Evolutionary conservation across 306 rosid species (phyloP), one percentile per base, ranked within the genome.

Genomic region (Dalbergia cultrata): DNA sequence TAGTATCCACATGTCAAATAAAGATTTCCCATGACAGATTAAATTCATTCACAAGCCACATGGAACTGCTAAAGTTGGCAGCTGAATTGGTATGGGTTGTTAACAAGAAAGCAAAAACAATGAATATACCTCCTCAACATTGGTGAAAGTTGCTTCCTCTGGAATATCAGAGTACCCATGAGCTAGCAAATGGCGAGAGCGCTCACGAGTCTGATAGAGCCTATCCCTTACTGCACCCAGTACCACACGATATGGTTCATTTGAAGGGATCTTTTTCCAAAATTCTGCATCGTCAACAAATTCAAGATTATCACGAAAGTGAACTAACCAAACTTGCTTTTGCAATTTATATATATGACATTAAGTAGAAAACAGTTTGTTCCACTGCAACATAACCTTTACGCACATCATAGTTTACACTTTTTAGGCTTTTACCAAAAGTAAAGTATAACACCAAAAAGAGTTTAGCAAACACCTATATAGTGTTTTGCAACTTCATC

Each of bases 401-500:
- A 5, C 47, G 9, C 39, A 61, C n/a, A 43, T 26, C 31, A 26
- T 26, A 26, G 31, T 39, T 39, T 49, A 77, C 43, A 70, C 37
- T 33, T 35, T 31, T 52, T 59, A 62, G 13, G 39, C 31, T 66
- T 67, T n/a, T 9, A n/a, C 65, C 8, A 57, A 44, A 77, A 26
- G 31, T 9, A 71, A 62, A 60, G 41, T 39, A 53, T 7, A 34
- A 41, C 7, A 58, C 45, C 9, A 43, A 35, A 13, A 70, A 82
- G 76, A 33, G 34, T 72, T 6, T 14, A 79, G 62, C 76, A 70
- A 79, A 75, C 74, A 96, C 99, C 99, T 78, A 96, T 96, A 47
- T 93, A 96, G 87, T 96, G 99, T 77, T 96, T 96, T 62, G 97
- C 97, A 87, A 92, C 97, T 69, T 91, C 93, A 87, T 93, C 96